These are phyloP conservation scores for Coprinopsis sp. DNA, from an alignment of 768 basidiomycete genomes.

Conservation along the genomic window DNA sequence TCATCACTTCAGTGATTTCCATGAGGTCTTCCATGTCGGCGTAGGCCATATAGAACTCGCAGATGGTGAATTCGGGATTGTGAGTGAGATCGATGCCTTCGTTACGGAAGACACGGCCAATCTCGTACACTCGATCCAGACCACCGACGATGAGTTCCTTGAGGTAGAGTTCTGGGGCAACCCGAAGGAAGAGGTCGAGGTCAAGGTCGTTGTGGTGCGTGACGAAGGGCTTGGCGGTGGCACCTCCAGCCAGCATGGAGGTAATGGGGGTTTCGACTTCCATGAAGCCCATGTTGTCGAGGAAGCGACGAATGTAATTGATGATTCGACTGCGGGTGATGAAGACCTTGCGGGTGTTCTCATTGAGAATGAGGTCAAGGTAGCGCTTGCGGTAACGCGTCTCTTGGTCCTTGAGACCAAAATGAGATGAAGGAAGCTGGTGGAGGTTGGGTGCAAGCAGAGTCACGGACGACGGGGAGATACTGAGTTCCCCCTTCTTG, in stretches of 20 bases:
- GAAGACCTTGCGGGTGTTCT: conserved; percentile 85
- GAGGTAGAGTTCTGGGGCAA: conserved; percentile 97
- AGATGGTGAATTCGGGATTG: conserved; percentile 98
- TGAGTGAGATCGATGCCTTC: conserved; percentile 99
- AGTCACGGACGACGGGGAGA: conserved; percentile 72
- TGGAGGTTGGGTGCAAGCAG: conserved; percentile 96
- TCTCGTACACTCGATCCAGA: conserved; percentile 96
- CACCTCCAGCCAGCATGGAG: conserved; percentile 93
- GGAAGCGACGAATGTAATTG: conserved; percentile 88
- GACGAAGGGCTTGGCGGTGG: conserved; percentile 97
- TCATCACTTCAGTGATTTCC: conserved; percentile 90
- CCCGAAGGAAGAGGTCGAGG: conserved; percentile 93
- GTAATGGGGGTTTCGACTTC: conserved; percentile 99
- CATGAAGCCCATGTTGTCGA: conserved; percentile 90
- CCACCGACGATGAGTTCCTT: conserved; percentile 98
- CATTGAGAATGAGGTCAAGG: conserved; percentile 94
- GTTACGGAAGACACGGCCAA: conserved; percentile 96
- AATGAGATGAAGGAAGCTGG: conserved; percentile 88
- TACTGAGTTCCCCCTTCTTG: conserved; percentile 92
- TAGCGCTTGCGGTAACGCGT: conserved; percentile 98
- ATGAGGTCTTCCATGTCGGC: conserved; percentile 99
- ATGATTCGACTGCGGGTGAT: conserved; percentile 84
- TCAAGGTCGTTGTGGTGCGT: conserved; percentile 99
- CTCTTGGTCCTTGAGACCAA: conserved; percentile 96
- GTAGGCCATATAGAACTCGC: conserved; percentile 99